Base-by-base conservation (phyloP, 2,329 filamentous ascomycete genomes). In the Allantophomopsis lycopodina region DNA sequence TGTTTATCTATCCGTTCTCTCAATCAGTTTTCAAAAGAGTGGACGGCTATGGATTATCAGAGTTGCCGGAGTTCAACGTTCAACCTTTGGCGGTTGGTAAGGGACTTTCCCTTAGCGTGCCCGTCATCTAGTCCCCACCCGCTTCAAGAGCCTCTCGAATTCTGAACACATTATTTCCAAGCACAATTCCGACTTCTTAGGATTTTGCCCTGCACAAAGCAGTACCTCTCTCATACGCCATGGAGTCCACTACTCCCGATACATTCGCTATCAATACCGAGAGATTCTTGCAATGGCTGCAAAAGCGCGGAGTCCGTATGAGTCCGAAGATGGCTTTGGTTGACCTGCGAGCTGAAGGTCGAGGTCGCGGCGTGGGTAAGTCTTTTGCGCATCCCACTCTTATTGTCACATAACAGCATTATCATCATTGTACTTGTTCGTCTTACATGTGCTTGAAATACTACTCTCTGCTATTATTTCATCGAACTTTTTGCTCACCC, bases 351-450 rank as follows among this genome's bases (percentile, higher is more conserved):
- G 56, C 60, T 39, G 58, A 60, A 46, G 64, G 67, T 53, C 68
- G 70, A 50, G 76, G 77, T 42, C 63, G 76, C 62, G 77, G 76
- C 49, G 68, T 81, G 50, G 66, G 76, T 79, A 68, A 56, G 71
- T 64, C 46, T 43, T 41, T 31, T 44, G 20, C 32, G 44, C 36
- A 46, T 43, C 40, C 37, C 35, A 21, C 36, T 33, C 38, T 32
- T 38, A 44, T 38, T 45, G 39, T 28, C n/a, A 28, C 14, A 31
- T 16, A 39, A 7, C 15, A n/a, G 23, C 37, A 33, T 5, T 36
- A n/a, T 14, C 37, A 32, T 42, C 38, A 39, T 36, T 37, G 30
- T 35, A 21, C 35, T 15, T 14, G 36, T 21, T 13, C 37, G 37
- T 36, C 38, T 18, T 17, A 41, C n/a, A 45, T 38, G 43, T 42